Conservation (phyloP, 139 green algal genomes). For the Coelastrella sp. region DNA sequence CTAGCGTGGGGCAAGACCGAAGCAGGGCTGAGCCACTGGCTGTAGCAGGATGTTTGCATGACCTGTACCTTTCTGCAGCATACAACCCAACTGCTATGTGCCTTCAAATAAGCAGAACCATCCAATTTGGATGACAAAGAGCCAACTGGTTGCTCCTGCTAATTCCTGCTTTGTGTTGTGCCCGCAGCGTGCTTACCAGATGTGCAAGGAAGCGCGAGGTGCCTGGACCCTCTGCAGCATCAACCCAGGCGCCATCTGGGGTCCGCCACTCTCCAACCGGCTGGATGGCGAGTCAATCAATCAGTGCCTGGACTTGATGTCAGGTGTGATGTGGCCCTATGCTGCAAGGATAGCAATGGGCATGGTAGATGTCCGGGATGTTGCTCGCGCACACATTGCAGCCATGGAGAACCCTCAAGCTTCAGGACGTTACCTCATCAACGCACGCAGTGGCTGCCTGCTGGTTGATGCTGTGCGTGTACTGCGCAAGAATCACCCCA, state of each 20-base stretch:
- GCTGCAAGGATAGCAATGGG: slow-evolving; percentile 35
- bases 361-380: slow-evolving; percentile 67
- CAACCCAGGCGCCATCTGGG: slow-evolving; percentile 59
- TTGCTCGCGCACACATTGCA: slow-evolving; percentile 65
- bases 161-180: not conserved
- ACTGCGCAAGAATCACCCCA: slow-evolving; percentile 3
- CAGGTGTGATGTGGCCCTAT: slow-evolving; percentile 43
- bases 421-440: slow-evolving; percentile 34
- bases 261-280: slow-evolving; percentile 49
- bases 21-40: not conserved
- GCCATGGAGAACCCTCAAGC: slow-evolving; percentile 57
- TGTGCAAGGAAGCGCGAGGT: slow-evolving; percentile 39
- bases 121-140: no score
- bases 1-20: no score
- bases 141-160: no score
- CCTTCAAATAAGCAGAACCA: no score
- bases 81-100: no score
- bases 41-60: not conserved
- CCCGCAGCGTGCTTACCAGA: slow-evolving; percentile 38
- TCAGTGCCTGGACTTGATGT: slow-evolving; percentile 38
- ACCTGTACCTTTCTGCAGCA: no score
- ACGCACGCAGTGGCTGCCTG: slow-evolving; percentile 25
- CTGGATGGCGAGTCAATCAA: slow-evolving; percentile 50
- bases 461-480: not conserved
- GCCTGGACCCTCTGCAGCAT: slow-evolving; percentile 66